These are phyloP conservation scores for Nakazawaea peltata DNA, from an alignment of 805 yeast genomes.

Conservation along the genomic window DNA sequence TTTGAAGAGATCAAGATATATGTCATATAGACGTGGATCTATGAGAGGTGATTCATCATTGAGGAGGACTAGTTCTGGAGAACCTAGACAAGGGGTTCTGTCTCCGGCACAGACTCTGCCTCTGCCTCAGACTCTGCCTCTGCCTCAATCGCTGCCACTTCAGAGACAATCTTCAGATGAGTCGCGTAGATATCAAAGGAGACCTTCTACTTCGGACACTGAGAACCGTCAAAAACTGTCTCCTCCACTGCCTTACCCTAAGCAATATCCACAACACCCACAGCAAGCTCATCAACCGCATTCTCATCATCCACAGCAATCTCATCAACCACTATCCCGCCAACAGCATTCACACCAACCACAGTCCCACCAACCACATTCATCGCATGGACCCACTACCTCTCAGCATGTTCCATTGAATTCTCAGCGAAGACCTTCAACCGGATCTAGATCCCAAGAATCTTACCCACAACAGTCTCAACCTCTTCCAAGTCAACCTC, in stretches of 20 bases:
- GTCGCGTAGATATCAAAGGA: not conserved
- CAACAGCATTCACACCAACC: constrained; percentile 1
- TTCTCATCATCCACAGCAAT: constrained; percentile 7
- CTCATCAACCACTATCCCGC: no score
- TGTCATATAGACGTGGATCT: constrained; percentile 36
- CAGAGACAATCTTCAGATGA: not conserved
- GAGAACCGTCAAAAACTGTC: not conserved
- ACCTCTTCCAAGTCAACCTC: not conserved
- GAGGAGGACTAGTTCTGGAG: no score
- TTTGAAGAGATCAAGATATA: constrained; percentile 39
- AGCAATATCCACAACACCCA: no score
- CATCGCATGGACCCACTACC: constrained; percentile 11
- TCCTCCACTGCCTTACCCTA: no score
- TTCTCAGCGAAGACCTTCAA: no score
- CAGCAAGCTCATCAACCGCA: constrained; percentile 1
- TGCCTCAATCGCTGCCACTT: constrained; percentile 1
- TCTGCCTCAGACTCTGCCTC: not conserved
- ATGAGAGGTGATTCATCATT: no score
- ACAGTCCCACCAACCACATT: constrained; percentile 8
- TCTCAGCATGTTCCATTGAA: constrained; percentile 1
- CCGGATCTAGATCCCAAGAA: no score
- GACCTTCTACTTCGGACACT: not conserved
- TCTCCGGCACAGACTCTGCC: no score
- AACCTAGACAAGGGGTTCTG: no score
- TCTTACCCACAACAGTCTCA: not conserved